These are phyloP conservation scores for Aspergillus eucalypticola DNA, from an alignment of 2,329 filamentous ascomycete genomes.

Conservation along the genomic window DNA sequence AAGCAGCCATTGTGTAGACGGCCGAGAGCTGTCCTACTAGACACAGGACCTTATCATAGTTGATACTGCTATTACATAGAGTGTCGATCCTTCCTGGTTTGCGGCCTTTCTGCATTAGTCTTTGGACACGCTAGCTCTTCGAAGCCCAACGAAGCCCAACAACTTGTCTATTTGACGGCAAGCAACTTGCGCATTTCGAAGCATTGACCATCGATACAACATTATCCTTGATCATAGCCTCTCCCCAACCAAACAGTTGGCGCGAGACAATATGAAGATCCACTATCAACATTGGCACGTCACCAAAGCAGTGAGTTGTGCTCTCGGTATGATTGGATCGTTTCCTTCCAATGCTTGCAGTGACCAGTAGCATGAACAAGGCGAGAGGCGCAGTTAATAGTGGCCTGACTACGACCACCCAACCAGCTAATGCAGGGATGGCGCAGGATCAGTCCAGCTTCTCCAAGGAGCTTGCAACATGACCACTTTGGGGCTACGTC, in stretches of 20 bases:
- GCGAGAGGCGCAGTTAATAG: conserved; percentile 38
- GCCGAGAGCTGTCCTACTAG: conserved; percentile 49
- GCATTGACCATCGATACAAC: conserved; percentile 39
- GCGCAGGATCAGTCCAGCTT: conserved; percentile 43
- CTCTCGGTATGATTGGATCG: conserved; percentile 34
- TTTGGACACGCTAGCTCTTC: neutral
- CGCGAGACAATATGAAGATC: conserved; percentile 30
- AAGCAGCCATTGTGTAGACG: conserved; percentile 62
- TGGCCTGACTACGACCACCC: neutral
- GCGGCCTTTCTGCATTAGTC: neutral
- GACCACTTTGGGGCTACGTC: conserved; percentile 36
- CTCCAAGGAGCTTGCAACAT: conserved; percentile 24
- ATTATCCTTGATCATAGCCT: too few species aligned
- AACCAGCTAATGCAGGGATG: conserved; percentile 2
- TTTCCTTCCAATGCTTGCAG: conserved; percentile 37
- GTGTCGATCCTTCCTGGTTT: conserved; percentile 50
- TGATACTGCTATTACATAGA: conserved; percentile 42
- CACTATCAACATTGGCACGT: conserved; percentile 38
- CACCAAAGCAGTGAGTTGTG: conserved; percentile 28
- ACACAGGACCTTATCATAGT: conserved; percentile 57
- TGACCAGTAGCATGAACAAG: conserved; percentile 36
- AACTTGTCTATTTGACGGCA: conserved; percentile 38
- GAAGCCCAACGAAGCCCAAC: conserved; percentile 37
- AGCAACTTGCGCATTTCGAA: conserved; percentile 18
- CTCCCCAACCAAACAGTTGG: conserved; percentile 35